These are phyloP conservation scores for Platanthera zijinensis DNA, from an alignment of 106 monocot species.

Conservation along the genomic window DNA sequence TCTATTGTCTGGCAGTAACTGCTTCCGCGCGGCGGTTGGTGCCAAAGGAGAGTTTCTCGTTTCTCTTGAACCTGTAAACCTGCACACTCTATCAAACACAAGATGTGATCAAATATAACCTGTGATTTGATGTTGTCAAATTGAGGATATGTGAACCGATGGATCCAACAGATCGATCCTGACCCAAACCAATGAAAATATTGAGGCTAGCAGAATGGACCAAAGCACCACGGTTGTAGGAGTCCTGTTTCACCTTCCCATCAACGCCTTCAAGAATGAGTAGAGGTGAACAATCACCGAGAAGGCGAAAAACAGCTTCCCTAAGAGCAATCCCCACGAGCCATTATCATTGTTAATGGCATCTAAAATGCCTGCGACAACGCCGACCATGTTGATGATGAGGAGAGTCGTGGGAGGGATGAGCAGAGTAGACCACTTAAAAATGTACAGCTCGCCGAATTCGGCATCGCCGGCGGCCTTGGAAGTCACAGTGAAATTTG, in stretches of 20 bases:
- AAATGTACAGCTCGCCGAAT: conserved; percentile 48
- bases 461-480: conserved; percentile 41
- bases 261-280: conserved; percentile 62
- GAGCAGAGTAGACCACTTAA: conserved; percentile 56
- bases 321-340: conserved; percentile 65
- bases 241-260: conserved; percentile 47
- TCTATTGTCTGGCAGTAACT: too few relatives aligned
- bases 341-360: conserved; percentile 74
- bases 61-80: too few relatives aligned
- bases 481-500: conserved; percentile 75
- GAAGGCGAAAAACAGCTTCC: conserved; percentile 31
- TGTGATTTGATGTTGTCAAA: too few relatives aligned
- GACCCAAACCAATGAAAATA: conserved; percentile 62
- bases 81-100: too few relatives aligned
- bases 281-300: conserved; percentile 59
- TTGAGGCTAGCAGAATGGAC: conserved; percentile 71
- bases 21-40: too few relatives aligned
- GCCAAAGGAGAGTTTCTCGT: too few relatives aligned
- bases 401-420: conserved; percentile 35
- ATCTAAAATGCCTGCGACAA: conserved; percentile 69
- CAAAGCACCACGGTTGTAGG: conserved; percentile 64
- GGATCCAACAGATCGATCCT: conserved; percentile 59
- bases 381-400: conserved; percentile 46
- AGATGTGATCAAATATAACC: too few relatives aligned
- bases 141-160: too few relatives aligned